These are phyloP conservation scores for Pseudogymnoascus sp. DNA, from an alignment of 2,329 filamentous ascomycete species.

Conservation along the genomic window DNA sequence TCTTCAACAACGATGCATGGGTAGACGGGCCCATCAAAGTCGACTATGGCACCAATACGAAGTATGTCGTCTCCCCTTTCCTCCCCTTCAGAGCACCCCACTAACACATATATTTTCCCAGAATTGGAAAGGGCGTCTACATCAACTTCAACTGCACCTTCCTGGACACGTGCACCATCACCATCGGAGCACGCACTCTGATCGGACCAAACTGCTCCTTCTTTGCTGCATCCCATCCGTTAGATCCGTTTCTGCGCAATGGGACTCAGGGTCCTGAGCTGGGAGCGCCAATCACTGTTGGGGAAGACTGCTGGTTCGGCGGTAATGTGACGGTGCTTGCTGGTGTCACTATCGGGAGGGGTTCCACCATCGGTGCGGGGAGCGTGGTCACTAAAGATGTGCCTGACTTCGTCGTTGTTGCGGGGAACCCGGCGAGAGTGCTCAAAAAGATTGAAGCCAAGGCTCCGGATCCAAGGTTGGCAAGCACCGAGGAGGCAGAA, in stretches of 20 bases:
- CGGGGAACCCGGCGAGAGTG: slow-evolving; percentile 57
- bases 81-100: slow-evolving; percentile 10
- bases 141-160: slow-evolving; percentile 69
- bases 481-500: slow-evolving; percentile 7
- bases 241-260: slow-evolving; percentile 65
- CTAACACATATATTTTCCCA: slow-evolving; percentile 18
- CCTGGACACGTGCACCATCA: slow-evolving; percentile 67
- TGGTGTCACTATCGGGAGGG: slow-evolving; percentile 69
- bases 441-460: slow-evolving; percentile 36
- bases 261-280: slow-evolving; percentile 66
- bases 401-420: slow-evolving; percentile 52
- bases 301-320: slow-evolving; percentile 74
- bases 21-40: slow-evolving; percentile 60
- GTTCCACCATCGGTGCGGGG: slow-evolving; percentile 66
- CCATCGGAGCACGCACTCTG: slow-evolving; percentile 67
- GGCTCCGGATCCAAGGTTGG: slow-evolving; percentile 19
- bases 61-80: slow-evolving; percentile 28
- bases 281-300: slow-evolving; percentile 65
- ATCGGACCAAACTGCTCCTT: slow-evolving; percentile 72
- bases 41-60: slow-evolving; percentile 72
- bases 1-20: slow-evolving; percentile 58
- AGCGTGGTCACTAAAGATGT: slow-evolving; percentile 76
- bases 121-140: slow-evolving; percentile 61
- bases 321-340: slow-evolving; percentile 63
- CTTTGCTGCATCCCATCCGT: slow-evolving; percentile 66